Evolutionary conservation across 1,284 basidiomycete genomes (phyloP).

Genomic region (Leccinum pallidistipes): DNA sequence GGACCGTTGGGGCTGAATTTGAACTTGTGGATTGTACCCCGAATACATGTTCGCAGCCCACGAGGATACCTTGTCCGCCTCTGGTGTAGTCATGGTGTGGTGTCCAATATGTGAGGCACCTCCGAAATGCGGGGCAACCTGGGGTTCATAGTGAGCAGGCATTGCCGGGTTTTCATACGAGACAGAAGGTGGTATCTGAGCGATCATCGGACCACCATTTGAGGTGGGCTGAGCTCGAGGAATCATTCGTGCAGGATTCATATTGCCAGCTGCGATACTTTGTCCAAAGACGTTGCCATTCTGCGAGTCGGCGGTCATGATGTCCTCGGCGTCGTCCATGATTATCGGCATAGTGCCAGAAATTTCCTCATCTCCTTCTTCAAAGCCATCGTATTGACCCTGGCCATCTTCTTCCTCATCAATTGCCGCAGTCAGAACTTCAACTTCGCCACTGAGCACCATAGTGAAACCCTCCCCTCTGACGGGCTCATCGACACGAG

Average conservation of each 20-base stretch:
- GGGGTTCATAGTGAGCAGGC: slow-evolving; percentile 35
- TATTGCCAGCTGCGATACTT: slow-evolving; percentile 23
- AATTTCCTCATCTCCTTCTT: slow-evolving; percentile 36
- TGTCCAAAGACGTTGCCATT: slow-evolving; percentile 25
- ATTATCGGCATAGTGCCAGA: slow-evolving; percentile 16
- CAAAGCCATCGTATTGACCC: slow-evolving; percentile 41
- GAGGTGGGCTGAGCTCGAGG: slow-evolving; percentile 19
- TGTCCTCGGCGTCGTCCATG: slow-evolving; percentile 34
- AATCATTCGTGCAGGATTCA: slow-evolving; percentile 21
- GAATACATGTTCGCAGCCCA: slow-evolving; percentile 36
- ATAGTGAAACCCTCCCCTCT: slow-evolving; percentile 68
- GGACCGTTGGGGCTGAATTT: slow-evolving; percentile 24
- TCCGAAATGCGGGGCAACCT: slow-evolving; percentile 20
- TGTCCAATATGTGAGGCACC: slow-evolving; percentile 18
- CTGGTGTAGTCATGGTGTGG: slow-evolving; percentile 22
- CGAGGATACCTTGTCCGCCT: slow-evolving; percentile 31
- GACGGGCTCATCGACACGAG: slow-evolving; percentile 66
- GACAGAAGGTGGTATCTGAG: slow-evolving; percentile 32
- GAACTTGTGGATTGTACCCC: slow-evolving; percentile 33
- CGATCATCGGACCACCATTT: slow-evolving; percentile 30
- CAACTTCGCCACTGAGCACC: slow-evolving; percentile 67
- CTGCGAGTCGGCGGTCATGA: slow-evolving; percentile 19
- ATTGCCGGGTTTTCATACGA: slow-evolving; percentile 37
- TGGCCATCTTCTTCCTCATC: slow-evolving; percentile 57
- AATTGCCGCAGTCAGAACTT: slow-evolving; percentile 52